These are phyloP conservation scores for Roridomyces roridus DNA, from an alignment of 768 basidiomycete genomes.

Conservation along the genomic window DNA sequence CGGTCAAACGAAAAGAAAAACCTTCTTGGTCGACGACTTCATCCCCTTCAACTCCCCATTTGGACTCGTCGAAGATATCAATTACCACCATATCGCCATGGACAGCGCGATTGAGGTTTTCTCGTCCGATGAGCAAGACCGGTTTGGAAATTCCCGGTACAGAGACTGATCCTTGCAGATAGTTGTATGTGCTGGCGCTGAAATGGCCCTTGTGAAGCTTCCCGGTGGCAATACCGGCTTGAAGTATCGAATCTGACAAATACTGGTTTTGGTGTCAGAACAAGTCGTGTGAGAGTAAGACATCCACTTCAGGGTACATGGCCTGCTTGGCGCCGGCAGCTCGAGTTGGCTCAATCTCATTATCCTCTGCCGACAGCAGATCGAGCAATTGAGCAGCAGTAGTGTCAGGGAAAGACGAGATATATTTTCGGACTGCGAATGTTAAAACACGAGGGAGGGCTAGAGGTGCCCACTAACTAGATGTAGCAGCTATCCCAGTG, in stretches of 20 bases:
- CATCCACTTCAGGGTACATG: slow-evolving; percentile 76
- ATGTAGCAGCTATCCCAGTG: slow-evolving; percentile 63
- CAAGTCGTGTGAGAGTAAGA: neutral
- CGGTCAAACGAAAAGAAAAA: slow-evolving; percentile 37
- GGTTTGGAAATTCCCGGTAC: slow-evolving; percentile 78
- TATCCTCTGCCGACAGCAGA: slow-evolving; percentile 75
- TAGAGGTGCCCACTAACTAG: slow-evolving; percentile 51
- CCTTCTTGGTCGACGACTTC: slow-evolving; percentile 95
- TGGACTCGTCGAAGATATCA: slow-evolving; percentile 81
- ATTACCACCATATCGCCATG: slow-evolving; percentile 93
- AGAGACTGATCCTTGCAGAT: slow-evolving; percentile 85
- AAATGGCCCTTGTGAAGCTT: slow-evolving; percentile 92
- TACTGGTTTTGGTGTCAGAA: slow-evolving; percentile 58
- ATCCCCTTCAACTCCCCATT: slow-evolving; percentile 93
- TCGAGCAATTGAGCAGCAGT: slow-evolving; percentile 74
- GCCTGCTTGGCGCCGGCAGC: slow-evolving; percentile 59
- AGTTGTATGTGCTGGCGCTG: slow-evolving; percentile 95
- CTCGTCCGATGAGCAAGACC: slow-evolving; percentile 83
- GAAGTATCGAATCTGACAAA: slow-evolving; percentile 69
- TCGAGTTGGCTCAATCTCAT: slow-evolving; percentile 67
- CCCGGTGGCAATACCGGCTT: slow-evolving; percentile 86
- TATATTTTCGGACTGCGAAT: slow-evolving; percentile 73
- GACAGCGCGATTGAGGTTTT: slow-evolving; percentile 95
- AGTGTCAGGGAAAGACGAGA: slow-evolving; percentile 67
- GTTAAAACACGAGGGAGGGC: neutral